phyloP scores from a whole-genome alignment of 169 alveolate species.

The Cyclospora cayetanensis region DNA sequence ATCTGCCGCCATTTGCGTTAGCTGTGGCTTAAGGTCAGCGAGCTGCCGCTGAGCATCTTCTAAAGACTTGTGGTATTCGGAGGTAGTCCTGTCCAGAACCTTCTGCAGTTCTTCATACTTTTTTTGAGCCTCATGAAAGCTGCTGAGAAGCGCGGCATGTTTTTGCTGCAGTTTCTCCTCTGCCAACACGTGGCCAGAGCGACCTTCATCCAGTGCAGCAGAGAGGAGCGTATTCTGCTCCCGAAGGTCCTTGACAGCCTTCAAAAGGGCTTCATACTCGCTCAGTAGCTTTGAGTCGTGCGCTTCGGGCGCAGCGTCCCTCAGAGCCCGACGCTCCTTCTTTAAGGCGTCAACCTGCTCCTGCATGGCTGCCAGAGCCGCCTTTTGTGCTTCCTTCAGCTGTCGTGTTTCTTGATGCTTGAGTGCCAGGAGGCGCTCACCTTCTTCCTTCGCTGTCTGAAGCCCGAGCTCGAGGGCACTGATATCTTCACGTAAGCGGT shows the following conservation, averaged over 20 bases:
- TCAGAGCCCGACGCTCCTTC: not conserved
- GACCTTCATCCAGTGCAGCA: not conserved
- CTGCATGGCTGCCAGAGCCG: conserved; percentile 24
- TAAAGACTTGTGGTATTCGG: not conserved
- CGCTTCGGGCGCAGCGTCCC: not conserved
- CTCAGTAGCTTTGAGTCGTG: not conserved
- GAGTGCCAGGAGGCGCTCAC: conserved; percentile 8
- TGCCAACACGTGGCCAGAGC: not conserved
- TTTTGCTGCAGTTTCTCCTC: not conserved
- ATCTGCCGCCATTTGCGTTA: not conserved
- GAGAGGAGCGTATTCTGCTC: not conserved
- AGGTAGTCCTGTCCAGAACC: not conserved
- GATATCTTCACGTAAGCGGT: conserved; percentile 2
- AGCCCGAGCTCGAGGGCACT: conserved; percentile 8
- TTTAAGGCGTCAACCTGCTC: conserved; percentile 21
- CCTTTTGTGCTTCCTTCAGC: conserved; percentile 31
- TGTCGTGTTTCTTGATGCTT: conserved; percentile 11
- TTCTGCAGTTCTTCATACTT: not conserved
- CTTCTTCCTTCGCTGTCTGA: conserved; percentile 34
- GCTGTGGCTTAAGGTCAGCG: not conserved
- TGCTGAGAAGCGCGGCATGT: conserved; percentile 1
- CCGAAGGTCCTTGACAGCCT: not conserved
- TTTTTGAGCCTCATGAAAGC: conserved; percentile 1
- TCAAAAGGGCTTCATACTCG: conserved; percentile 6
- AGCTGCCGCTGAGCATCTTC: conserved; percentile 60